A percentile compares a stretch with the other conserved stretches of the same genome.
Conservation (phyloP, 768 basidiomycete genomes). For the Hygrophorus pudorinus region DNA sequence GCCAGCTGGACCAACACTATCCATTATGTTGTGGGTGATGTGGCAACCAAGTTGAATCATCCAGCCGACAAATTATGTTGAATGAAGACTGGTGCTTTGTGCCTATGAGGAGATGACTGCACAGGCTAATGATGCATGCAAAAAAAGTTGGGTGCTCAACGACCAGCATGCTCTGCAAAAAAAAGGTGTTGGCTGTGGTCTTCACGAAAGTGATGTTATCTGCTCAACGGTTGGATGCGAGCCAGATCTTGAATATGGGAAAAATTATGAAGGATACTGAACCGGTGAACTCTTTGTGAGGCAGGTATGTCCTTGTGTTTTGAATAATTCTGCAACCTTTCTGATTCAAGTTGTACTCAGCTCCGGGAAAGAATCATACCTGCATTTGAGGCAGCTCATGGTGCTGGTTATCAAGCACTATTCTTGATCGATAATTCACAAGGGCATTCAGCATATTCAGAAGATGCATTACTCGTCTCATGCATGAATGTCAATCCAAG, state of each 20-base stretch:
- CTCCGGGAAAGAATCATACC: conserved; percentile 16
- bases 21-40: conserved; percentile 8
- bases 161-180: conserved; percentile 24
- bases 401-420: no score
- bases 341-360: conserved; percentile 8
- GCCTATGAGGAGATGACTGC: no score
- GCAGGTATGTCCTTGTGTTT: conserved; percentile 10
- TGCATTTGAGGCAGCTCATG: no score
- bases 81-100: no score
- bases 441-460: conserved; percentile 28
- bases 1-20: no score
- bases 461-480: no score
- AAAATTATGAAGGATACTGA: no score
- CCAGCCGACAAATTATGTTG: conserved; percentile 24
- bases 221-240: conserved; percentile 21
- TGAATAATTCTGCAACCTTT: conserved; percentile 10
- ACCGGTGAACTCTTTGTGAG: conserved; percentile 20
- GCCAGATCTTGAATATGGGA: conserved; percentile 29
- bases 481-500: no score
- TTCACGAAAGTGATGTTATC: conserved; percentile 29
- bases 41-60: conserved; percentile 16
- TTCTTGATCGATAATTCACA: conserved; percentile 34
- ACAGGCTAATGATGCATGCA: conserved; percentile 26
- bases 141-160: conserved; percentile 24
- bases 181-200: conserved; percentile 27